These are phyloP conservation scores for Pyrenophora tritici-repentis DNA, from an alignment of 2,329 filamentous ascomycete species.

Conservation along the genomic window DNA sequence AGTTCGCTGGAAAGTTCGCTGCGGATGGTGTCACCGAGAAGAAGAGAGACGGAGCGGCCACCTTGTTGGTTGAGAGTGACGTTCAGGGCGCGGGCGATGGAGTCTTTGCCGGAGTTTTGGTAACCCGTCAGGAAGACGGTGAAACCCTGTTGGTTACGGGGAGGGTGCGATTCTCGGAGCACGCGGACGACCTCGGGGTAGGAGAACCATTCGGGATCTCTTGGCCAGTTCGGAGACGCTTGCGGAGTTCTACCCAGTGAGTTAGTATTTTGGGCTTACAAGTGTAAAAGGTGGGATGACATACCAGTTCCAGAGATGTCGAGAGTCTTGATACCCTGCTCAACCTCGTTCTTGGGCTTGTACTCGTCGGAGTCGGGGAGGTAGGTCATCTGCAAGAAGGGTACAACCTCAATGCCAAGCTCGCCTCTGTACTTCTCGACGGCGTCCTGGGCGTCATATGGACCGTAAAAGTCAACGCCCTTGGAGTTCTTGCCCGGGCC, in stretches of 20 bases:
- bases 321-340: slow-evolving; percentile 76
- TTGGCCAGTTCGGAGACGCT: slow-evolving; percentile 85
- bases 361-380: slow-evolving; percentile 97
- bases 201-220: slow-evolving; percentile 99
- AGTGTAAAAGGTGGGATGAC: neutral
- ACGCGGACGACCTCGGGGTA: slow-evolving; percentile 98
- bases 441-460: slow-evolving; percentile 94
- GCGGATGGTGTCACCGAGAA: slow-evolving; percentile 94
- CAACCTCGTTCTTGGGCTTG: slow-evolving; percentile 87
- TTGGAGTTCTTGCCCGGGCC: slow-evolving; percentile 98
- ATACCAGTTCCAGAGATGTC: slow-evolving; percentile 58
- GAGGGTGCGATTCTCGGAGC: slow-evolving; percentile 92
- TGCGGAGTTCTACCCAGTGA: slow-evolving; percentile 71
- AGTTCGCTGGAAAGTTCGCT: slow-evolving; percentile 92
- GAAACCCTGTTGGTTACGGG: slow-evolving; percentile 91
- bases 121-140: slow-evolving; percentile 98
- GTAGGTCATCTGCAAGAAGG: slow-evolving; percentile 99
- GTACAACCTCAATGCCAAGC: slow-evolving; percentile 97
- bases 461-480: slow-evolving; percentile 95
- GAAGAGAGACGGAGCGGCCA: slow-evolving; percentile 88
- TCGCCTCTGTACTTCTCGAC: slow-evolving; percentile 96
- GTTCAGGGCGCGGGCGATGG: slow-evolving; percentile 92
- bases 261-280: slow-evolving; percentile 1
- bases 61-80: slow-evolving; percentile 98
- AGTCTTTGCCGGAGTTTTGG: slow-evolving; percentile 96